Evolutionary conservation across 306 rosid species (phyloP).

Genomic region (Cucurbita maxima): DNA sequence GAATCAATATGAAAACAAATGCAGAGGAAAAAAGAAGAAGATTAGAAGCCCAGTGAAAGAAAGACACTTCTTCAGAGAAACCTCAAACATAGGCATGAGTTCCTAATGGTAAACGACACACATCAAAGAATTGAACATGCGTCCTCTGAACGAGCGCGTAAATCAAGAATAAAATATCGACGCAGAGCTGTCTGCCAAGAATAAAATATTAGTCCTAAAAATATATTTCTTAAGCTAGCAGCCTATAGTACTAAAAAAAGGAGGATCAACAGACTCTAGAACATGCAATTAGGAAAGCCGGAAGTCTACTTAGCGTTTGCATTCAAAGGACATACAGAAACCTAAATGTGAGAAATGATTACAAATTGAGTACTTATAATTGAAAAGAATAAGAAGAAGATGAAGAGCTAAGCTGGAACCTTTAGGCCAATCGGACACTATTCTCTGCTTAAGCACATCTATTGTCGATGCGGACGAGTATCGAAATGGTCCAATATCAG

Average conservation of each 20-base stretch:
- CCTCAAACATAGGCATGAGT: background rate
- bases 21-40: background rate
- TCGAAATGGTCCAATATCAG: constrained; percentile 37
- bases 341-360: background rate
- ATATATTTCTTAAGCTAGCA: background rate
- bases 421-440: constrained; percentile 91
- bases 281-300: background rate
- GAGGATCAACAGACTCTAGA: background rate
- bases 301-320: background rate
- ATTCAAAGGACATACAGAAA: background rate
- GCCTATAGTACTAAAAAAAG: background rate
- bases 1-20: too few species aligned
- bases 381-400: background rate
- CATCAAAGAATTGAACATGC: background rate
- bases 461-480: constrained; percentile 75
- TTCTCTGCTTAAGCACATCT: constrained; percentile 79
- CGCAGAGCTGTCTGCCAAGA: background rate
- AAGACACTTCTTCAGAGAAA: background rate
- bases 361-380: background rate
- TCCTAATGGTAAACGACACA: background rate
- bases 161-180: constrained; percentile 1
- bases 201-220: background rate
- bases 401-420: constrained; percentile 22
- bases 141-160: background rate
- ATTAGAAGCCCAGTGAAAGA: background rate